Evolutionary conservation across 371 early-diverging fungal species (phyloP), one percentile per base, ranked within the genome.

Genomic region (Parasitella parasitica): DNA sequence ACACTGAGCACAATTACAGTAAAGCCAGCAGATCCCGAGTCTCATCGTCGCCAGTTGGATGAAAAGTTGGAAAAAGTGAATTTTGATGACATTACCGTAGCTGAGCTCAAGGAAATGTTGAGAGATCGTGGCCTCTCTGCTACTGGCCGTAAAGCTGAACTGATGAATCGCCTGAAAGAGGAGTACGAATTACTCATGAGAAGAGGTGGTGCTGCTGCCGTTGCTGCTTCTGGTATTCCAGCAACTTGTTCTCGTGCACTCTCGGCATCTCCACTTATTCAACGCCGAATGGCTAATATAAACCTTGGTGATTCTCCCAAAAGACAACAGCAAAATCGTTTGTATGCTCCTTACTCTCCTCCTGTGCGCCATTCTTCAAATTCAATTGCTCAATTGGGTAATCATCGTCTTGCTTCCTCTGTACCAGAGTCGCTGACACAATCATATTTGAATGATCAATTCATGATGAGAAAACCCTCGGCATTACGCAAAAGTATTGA

Each of bases 81-180:
- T 60, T 88, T 89, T 67, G 83, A 87, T 34, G 90, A 90, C 62
- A 82, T 90, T 16, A 90, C 90, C 0, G 90, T 90, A 0, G 72
- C 83, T 13, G 88, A 89, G 59, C 75, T 90, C 26, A 90, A 90
- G 61, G 89, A 89, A 15, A 71, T 83, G 71, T 61, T 90, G 38
- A 70, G 88, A 20, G 75, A 83, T 48, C 73, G 88, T 30, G 82
- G 84, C 0, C 73, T 84, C 35, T 81, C 84, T 11, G 81, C 83
- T 4, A 75, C 81, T 8, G 90, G 90, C 13, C 82, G 85, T 57
- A 90, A 90, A 57, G 86, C 87, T 0, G 76, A 84, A 8, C 53
- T 90, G 43, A 79, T 83, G 35, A 72, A 80, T 56, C 76, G 90
- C 5, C 81, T 91, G 4, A 74, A 81, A 58, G 76, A 73, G 26